Percentiles rank a stretch among this genome's conserved stretches.
Conservation (phyloP, 2,329 filamentous ascomycete species). For the Colletotrichum musae region DNA sequence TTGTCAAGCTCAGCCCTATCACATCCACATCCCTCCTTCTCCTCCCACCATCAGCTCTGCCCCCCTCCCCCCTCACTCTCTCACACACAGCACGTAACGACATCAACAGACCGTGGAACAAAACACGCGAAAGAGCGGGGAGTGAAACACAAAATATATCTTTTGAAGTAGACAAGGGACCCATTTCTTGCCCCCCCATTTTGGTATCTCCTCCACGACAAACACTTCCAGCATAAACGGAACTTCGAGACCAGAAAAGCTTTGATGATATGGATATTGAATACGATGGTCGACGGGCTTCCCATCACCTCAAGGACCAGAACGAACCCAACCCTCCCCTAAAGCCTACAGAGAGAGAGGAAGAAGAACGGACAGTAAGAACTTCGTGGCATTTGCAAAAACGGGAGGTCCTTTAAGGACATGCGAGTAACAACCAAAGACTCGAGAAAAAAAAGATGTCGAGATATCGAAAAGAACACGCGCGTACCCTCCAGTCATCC, state of each 20-base stretch:
- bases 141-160: too few relatives aligned
- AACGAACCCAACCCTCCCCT: too few relatives aligned
- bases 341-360: not conserved
- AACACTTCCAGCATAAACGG: not conserved
- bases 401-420: too few relatives aligned
- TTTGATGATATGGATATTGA: not conserved
- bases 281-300: not conserved
- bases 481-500: slow-evolving; percentile 21
- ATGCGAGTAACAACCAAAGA: too few relatives aligned
- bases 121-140: too few relatives aligned
- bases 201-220: slow-evolving; percentile 41
- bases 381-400: too few relatives aligned
- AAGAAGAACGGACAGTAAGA: not conserved
- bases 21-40: slow-evolving; percentile 6
- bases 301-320: too few relatives aligned
- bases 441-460: too few relatives aligned
- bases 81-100: too few relatives aligned
- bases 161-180: not conserved
- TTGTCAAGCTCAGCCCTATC: not conserved
- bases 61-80: too few relatives aligned
- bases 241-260: not conserved
- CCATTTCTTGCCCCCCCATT: not conserved
- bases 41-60: not conserved
- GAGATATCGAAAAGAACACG: too few relatives aligned
- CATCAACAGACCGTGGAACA: not conserved